Base-by-base conservation (phyloP, 805 yeast species). In the Starmerella sirachaensis region DNA sequence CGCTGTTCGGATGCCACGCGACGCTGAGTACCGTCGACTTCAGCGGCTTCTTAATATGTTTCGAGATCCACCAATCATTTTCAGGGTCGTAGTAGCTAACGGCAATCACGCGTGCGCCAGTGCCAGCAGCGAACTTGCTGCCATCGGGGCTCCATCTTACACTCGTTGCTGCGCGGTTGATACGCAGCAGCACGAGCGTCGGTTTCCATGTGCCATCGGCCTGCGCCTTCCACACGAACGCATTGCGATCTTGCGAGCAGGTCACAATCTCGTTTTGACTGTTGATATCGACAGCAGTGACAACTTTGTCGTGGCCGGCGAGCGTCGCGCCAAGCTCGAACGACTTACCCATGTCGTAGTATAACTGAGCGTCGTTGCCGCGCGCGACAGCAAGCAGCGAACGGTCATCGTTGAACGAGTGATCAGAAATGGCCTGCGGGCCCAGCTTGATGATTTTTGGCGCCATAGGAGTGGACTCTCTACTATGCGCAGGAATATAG, bases 41-140 rank as follows among this genome's bases (percentile, higher is more conserved):
- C 52, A 91, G 67, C n/a, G 96, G 94, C 61, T 82, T 84, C 66
- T 86, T 86, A 61, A 91, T 79, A 63, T 88, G 98, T 61, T 88
- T 88, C 11, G 97, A 83, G 35, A 91, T 86, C 99, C 99, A 91
- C 99, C 99, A 91, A 58, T 91, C 94, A 59, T 88, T 91, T 53
- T 85, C 95, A 45, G 69, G 80, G 62, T 91, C 98, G 58, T 80
- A 91, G 63, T 86, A 91, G 65, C 98, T 91, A 34, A 91, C 81
- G 8, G 97, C 95, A 60, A 91, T 78, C 46, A 81, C 79, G 43
- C 97, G 68, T 31, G 94, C 96, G 32, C 94, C 84, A 2, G 94
- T 81, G 1, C 96, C 98, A 33, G 88, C 97, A 1, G 98, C 98
- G 61, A 91, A 91, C 64, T 91, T 91, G 55, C 64, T 64, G n/a